A percentile compares a stretch with the other conserved stretches of the same genome.
Conservation (phyloP, 2,329 filamentous ascomycete genomes). For the Epichloe gansuensis region DNA sequence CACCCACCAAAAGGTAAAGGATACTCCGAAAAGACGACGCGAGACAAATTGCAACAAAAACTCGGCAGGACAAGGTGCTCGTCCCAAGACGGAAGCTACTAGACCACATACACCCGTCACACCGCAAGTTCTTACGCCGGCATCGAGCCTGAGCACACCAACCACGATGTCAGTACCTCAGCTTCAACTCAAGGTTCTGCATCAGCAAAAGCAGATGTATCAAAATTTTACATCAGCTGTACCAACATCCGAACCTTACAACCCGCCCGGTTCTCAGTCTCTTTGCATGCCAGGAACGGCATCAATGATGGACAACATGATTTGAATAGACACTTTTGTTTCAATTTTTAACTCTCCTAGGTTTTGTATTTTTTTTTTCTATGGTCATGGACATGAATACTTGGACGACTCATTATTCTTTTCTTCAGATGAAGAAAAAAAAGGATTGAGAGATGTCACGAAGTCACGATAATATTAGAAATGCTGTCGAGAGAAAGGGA, state of each 20-base stretch:
- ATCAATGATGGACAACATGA: conserved; percentile 3
- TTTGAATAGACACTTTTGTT: background rate
- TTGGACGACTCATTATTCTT: background rate
- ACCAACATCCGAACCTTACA: background rate
- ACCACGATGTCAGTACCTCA: conserved; percentile 4
- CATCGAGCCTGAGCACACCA: conserved; percentile 9
- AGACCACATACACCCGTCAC: conserved; percentile 20
- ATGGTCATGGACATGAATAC: background rate
- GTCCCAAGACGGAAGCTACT: conserved; percentile 32
- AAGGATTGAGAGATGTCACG: background rate
- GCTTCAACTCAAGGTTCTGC: conserved; percentile 3
- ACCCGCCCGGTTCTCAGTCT: background rate
- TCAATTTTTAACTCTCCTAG: background rate
- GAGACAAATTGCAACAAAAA: conserved; percentile 36
- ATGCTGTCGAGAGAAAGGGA: background rate
- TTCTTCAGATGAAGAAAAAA: background rate
- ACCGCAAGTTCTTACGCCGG: conserved; percentile 12
- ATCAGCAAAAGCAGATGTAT: conserved; percentile 3
- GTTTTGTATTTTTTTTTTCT: background rate
- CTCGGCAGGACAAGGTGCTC: conserved; percentile 29
- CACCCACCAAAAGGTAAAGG: conserved; percentile 58
- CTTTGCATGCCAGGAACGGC: background rate
- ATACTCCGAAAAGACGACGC: conserved; percentile 53
- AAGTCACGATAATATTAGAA: conserved; percentile 1
- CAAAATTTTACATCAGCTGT: background rate